phyloP scores from a whole-genome alignment of 2,329 filamentous ascomycete genomes.

The Elsinoe arachidis region DNA sequence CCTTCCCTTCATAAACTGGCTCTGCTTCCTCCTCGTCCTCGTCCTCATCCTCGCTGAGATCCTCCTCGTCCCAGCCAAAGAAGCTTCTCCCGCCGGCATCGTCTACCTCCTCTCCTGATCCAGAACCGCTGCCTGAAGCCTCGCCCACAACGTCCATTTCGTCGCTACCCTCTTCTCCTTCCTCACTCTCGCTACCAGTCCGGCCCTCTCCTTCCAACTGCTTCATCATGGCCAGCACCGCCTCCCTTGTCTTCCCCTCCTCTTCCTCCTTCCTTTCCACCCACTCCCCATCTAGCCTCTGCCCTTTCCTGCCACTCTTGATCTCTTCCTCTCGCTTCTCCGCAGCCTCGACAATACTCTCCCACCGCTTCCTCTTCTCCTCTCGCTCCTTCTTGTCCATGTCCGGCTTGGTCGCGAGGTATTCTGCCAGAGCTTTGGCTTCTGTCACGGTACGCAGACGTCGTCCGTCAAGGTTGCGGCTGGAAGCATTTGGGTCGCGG shows the following conservation, averaged over 20 bases:
- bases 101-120: constrained; percentile 31
- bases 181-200: constrained; percentile 36
- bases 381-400: constrained; percentile 95
- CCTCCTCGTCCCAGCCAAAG: constrained; percentile 64
- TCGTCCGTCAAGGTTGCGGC: constrained; percentile 84
- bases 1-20: constrained; percentile 29
- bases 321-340: constrained; percentile 80
- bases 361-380: constrained; percentile 72
- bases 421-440: constrained; percentile 90
- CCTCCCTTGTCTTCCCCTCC: constrained; percentile 70
- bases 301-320: constrained; percentile 58
- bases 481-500: constrained; percentile 67
- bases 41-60: constrained; percentile 39
- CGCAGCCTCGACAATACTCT: constrained; percentile 75
- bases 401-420: constrained; percentile 88
- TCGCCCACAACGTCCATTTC: constrained; percentile 24
- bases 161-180: constrained; percentile 31
- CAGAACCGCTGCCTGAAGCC: constrained; percentile 21
- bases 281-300: constrained; percentile 74
- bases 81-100: constrained; percentile 42
- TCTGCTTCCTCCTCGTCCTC: constrained; percentile 27
- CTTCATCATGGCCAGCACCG: constrained; percentile 63
- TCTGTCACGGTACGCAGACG: constrained; percentile 86
- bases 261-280: constrained; percentile 91
- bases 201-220: constrained; percentile 45